Evolutionary conservation across 164 flowering plant species (phyloP).

Genomic region (Annona squamosa): DNA sequence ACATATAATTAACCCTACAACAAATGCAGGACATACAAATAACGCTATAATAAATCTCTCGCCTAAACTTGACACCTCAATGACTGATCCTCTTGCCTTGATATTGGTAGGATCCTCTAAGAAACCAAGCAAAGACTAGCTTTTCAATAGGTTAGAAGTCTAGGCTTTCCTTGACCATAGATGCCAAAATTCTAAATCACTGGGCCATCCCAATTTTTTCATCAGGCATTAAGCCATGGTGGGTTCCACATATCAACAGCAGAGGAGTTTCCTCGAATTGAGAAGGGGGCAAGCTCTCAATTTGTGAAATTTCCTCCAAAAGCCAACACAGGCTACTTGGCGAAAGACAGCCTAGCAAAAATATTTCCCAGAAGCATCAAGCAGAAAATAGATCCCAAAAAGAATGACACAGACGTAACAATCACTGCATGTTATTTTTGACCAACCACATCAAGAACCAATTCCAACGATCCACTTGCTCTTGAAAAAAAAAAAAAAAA

Average conservation of each 20-base stretch:
- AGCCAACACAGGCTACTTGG: neutral
- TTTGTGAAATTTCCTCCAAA: neutral
- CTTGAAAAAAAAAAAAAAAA: no score
- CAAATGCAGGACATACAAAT: no score
- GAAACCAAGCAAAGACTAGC: neutral
- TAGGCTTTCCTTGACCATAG: neutral
- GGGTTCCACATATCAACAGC: neutral
- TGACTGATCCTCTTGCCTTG: no score
- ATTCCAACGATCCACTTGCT: neutral
- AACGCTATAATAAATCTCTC: no score
- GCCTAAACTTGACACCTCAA: no score
- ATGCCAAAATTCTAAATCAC: neutral
- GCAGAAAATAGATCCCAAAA: neutral
- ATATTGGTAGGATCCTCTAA: no score
- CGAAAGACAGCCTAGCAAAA: neutral
- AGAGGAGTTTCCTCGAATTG: neutral
- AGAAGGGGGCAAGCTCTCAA: neutral
- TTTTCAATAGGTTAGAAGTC: neutral
- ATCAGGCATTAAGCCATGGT: neutral
- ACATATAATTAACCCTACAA: no score
- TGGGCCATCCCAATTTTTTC: neutral
- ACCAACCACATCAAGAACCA: neutral
- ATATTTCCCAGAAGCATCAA: neutral
- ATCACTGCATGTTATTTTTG: neutral
- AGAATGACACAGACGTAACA: neutral